Base-by-base conservation (phyloP, 208 protist species). In the Acanthamoeba triangularis region DNA sequence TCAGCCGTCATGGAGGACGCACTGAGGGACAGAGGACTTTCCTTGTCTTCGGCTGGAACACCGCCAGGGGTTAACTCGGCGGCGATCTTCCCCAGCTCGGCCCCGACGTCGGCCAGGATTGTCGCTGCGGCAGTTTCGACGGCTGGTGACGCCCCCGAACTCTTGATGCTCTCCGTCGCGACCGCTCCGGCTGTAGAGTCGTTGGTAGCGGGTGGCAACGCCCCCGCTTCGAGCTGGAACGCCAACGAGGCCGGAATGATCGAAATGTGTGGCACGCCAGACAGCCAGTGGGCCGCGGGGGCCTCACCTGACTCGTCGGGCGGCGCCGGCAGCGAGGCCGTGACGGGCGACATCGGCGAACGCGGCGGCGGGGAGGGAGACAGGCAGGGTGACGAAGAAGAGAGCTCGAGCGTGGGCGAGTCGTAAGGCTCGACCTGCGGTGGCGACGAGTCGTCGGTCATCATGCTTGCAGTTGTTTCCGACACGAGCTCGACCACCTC, bases 351-450 rank as follows among this genome's bases (percentile, higher is more conserved):
- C 65, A 74, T 37, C 23, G 72, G 80, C 80, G 49, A 65, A 16
- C 78, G 23, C 47, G 78, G 74, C 74, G 44, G 80, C 20, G 80
- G 44, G 1, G 80, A 88, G 33, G 80, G 80, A 25, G 80, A 88
- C 23, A 63, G 49, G 25, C 30, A 63, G 23, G 80, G 52, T 4
- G 80, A 88, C 49, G 80, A 63, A 16, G 80, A 88, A 10, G 80
- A 88, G 25, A 88, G 44, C 37, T 78, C 69, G 37, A 78, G 69
- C 33, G 35, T 78, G 35, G 69, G 69, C 69, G 69, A 78, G 33
- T 47, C 69, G 37, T 44, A 78, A 11, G 49, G 18, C 30, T 20
- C 7, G 0, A 30, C 33, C 33, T 20, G n/a, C 18, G 69, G 25
- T 10, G 69, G 8, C 16, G 69, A 20, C 69, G 69, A 5, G 25